Conservation (phyloP, 305 asterid species). For the Fraxinus velutina region DNA sequence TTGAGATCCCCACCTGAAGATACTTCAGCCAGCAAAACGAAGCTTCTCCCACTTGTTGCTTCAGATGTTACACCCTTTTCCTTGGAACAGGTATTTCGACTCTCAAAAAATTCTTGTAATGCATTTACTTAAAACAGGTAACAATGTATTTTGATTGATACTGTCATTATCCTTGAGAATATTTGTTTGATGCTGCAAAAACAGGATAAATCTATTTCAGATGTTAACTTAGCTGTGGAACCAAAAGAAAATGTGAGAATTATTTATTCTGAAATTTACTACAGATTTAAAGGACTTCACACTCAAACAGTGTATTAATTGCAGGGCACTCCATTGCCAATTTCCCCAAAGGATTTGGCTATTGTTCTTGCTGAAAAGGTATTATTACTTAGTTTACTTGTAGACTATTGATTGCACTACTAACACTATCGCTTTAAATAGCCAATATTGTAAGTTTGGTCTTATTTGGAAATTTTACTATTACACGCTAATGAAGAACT, state of each 20-base stretch:
- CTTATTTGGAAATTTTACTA: background rate
- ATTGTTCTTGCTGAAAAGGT: conserved; percentile 23
- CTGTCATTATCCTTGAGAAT: background rate
- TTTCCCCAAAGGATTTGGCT: conserved; percentile 8
- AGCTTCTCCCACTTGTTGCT: conserved; percentile 31
- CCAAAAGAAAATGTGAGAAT: conserved; percentile 28
- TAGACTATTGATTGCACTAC: background rate
- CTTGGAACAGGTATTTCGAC: conserved; percentile 44
- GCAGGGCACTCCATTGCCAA: conserved; percentile 21
- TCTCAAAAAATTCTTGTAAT: background rate
- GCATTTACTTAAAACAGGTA: conserved; percentile 11
- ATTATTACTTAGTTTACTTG: background rate
- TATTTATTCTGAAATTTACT: background rate
- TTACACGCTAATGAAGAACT: background rate
- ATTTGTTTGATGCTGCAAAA: conserved; percentile 28
- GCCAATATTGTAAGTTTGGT: background rate
- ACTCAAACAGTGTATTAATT: conserved; percentile 15
- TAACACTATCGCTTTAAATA: background rate
- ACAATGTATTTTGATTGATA: background rate
- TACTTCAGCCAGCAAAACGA: conserved; percentile 35
- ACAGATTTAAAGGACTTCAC: conserved; percentile 14
- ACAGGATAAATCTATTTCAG: conserved; percentile 29
- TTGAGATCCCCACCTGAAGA: conserved; percentile 37
- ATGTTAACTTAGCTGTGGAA: conserved; percentile 24
- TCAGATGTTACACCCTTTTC: conserved; percentile 35